Evolutionary conservation across 306 rosid genomes (phyloP).

Genomic region (Luffa acutangula): DNA sequence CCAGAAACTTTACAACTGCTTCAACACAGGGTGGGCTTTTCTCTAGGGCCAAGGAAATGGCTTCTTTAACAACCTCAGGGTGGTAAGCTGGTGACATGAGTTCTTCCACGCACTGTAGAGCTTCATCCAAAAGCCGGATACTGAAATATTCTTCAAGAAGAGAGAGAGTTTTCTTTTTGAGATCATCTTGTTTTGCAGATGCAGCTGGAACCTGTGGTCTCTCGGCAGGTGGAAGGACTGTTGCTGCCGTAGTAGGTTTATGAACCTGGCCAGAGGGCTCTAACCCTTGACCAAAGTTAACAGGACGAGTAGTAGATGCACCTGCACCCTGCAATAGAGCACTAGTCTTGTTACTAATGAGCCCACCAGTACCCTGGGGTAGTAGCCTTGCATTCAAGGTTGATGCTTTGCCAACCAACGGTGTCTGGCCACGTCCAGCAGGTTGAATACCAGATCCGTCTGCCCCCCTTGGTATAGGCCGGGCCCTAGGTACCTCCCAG

Average conservation of each 20-base stretch:
- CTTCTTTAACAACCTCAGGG: conserved; percentile 85
- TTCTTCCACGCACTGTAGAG: conserved; percentile 83
- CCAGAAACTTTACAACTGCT: conserved; percentile 52
- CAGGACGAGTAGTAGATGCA: conserved; percentile 37
- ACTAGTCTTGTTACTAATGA: conserved; percentile 56
- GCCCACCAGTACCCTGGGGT: conserved; percentile 83
- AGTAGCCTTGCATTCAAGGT: conserved; percentile 49
- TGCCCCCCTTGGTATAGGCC: conserved; percentile 68
- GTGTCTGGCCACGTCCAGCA: conserved; percentile 64
- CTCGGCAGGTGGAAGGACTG: conserved; percentile 23
- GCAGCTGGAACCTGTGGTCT: conserved; percentile 42
- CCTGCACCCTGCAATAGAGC: conserved; percentile 75
- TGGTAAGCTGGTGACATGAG: conserved; percentile 59
- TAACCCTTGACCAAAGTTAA: conserved; percentile 21
- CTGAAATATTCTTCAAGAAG: conserved; percentile 79
- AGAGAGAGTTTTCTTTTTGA: conserved; percentile 43
- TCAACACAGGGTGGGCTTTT: conserved; percentile 60
- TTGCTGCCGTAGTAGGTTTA: conserved; percentile 26
- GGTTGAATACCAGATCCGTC: conserved; percentile 37
- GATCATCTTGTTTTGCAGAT: conserved; percentile 32
- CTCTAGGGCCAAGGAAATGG: conserved; percentile 68
- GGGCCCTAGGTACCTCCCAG: conserved; percentile 69
- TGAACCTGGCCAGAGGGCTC: conserved; percentile 40
- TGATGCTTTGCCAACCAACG: conserved; percentile 41
- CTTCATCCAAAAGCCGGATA: conserved; percentile 68